Evolutionary conservation across 495 filamentous ascomycete genomes (phyloP).

Genomic region (Pseudomonodictys pantanalensis): DNA sequence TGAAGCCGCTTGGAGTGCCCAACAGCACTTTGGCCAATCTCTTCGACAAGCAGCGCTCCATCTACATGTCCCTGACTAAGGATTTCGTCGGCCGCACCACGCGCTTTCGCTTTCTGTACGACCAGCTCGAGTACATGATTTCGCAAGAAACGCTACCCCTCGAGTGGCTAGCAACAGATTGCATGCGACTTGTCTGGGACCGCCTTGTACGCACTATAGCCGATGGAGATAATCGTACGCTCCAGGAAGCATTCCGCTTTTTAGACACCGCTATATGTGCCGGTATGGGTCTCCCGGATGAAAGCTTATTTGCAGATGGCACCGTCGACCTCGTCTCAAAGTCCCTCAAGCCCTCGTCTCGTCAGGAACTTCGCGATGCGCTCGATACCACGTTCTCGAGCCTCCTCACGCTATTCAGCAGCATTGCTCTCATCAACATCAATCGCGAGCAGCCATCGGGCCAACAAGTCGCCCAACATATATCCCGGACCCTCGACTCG

Average conservation of each 20-base stretch:
- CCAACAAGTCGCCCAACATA: neutral
- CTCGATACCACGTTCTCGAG: conserved; percentile 29
- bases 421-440: conserved; percentile 11
- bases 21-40: conserved; percentile 12
- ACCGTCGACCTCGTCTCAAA: conserved; percentile 2
- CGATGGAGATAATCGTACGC: conserved; percentile 12
- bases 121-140: conserved; percentile 25
- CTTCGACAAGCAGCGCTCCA: conserved; percentile 14
- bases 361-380: conserved; percentile 22
- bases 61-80: conserved; percentile 17
- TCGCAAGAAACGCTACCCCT: conserved; percentile 26
- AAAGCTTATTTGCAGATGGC: conserved; percentile 4
- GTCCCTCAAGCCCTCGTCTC: conserved; percentile 10
- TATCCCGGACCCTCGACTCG: conserved; percentile 23
- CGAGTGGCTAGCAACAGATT: conserved; percentile 32
- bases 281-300: conserved; percentile 20
- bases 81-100: conserved; percentile 9
- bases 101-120: conserved; percentile 22
- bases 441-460: neutral
- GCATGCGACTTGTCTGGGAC: conserved; percentile 27
- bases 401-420: conserved; percentile 24
- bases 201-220: conserved; percentile 18
- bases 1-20: conserved; percentile 20
- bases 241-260: conserved; percentile 14
- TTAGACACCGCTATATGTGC: conserved; percentile 17